A percentile compares a stretch with the other conserved stretches of the same genome.
Evolutionary conservation across 768 basidiomycete species (phyloP).

Genomic region (Russula griseocarnosa): DNA sequence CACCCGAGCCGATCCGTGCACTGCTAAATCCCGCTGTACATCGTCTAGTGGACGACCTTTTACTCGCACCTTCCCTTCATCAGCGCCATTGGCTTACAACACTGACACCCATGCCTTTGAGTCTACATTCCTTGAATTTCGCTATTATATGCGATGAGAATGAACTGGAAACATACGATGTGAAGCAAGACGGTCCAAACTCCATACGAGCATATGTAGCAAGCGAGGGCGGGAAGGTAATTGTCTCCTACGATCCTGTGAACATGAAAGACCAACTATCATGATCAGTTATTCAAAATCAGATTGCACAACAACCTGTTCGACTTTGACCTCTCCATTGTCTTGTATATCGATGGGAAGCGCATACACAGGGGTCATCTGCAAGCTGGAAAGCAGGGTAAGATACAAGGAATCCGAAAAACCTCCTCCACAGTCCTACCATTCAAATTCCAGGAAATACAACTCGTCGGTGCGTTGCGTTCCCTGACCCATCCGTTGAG

Average conservation of each 20-base stretch:
- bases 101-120: slow-evolving; percentile 5
- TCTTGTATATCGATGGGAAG: slow-evolving; percentile 12
- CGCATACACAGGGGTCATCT: neutral
- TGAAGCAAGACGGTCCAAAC: neutral
- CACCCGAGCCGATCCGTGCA: too few relatives aligned
- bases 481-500: neutral
- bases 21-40: too few relatives aligned
- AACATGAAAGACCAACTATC: neutral
- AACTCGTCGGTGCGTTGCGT: slow-evolving; percentile 22
- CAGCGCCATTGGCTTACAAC: too few relatives aligned
- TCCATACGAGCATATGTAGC: slow-evolving; percentile 7
- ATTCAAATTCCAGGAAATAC: slow-evolving; percentile 19
- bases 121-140: neutral
- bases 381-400: neutral
- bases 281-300: slow-evolving; percentile 10
- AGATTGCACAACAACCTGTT: neutral
- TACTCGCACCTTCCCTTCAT: too few relatives aligned
- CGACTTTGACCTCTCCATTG: neutral
- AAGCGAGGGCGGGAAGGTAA: slow-evolving; percentile 20
- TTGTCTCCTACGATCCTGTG: neutral
- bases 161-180: slow-evolving; percentile 4
- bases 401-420: neutral
- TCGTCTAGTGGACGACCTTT: too few relatives aligned
- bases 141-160: slow-evolving; percentile 6
- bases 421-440: neutral